Percentiles rank a stretch among this genome's conserved stretches.
Conservation (phyloP, 2,329 filamentous ascomycete species). For the Zelopaecilomyces penicillatus region DNA sequence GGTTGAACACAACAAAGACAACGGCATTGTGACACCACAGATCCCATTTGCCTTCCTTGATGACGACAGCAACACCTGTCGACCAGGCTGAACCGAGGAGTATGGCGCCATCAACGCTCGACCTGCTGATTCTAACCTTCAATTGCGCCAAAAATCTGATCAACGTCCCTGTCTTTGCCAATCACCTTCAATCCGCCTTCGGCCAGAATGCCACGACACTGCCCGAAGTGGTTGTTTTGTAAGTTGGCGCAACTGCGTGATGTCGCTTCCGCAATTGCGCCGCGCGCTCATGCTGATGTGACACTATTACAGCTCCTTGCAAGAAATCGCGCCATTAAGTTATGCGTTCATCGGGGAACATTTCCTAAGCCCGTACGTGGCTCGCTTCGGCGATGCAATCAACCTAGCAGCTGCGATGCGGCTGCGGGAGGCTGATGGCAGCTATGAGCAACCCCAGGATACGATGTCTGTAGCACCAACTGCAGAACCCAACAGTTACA, state of each 20-base stretch:
- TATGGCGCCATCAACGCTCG: constrained; percentile 44
- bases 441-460: constrained; percentile 9
- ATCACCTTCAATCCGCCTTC: constrained; percentile 58
- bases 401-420: constrained; percentile 52
- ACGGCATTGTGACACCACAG: background rate
- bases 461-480: constrained; percentile 10
- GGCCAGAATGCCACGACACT: constrained; percentile 36
- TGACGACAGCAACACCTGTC: constrained; percentile 3
- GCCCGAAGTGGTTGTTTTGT: constrained; percentile 51
- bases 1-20: too few relatives aligned
- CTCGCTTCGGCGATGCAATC: constrained; percentile 62
- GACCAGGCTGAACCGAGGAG: constrained; percentile 4
- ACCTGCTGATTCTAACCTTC: constrained; percentile 76
- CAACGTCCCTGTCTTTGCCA: constrained; percentile 60
- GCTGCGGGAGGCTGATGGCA: constrained; percentile 12
- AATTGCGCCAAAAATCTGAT: constrained; percentile 74
- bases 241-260: constrained; percentile 21
- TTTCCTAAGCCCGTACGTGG: constrained; percentile 67
- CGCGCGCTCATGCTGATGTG: background rate
- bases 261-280: too few relatives aligned
- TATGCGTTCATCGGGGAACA: constrained; percentile 80
- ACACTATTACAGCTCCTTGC: constrained; percentile 53
- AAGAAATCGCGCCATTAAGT: constrained; percentile 81
- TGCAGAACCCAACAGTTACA: constrained; percentile 5
- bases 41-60: background rate